Percentiles rank a stretch among this genome's conserved stretches.
These are phyloP conservation scores for Chromosphaera perkinsii DNA, from an alignment of 208 protist species.

Conservation along the genomic window DNA sequence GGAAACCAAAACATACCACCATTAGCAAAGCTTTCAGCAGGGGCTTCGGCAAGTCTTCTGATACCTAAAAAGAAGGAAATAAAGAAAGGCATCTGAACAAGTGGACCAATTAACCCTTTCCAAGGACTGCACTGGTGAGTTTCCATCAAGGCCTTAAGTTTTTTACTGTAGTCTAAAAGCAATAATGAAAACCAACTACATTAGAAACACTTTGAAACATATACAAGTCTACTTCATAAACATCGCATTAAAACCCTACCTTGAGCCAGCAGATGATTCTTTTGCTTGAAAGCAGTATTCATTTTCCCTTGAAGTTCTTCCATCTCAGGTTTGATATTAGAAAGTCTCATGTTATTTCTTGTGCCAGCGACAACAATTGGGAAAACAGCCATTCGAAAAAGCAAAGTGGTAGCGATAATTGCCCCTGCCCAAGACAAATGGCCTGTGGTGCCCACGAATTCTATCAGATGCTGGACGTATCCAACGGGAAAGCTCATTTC, in stretches of 20 bases:
- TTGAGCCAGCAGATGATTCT: not conserved
- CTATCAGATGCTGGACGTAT: too few species aligned
- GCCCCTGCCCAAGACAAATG: too few species aligned
- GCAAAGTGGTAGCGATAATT: too few species aligned
- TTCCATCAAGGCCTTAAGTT: too few species aligned
- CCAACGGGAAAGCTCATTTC: too few species aligned
- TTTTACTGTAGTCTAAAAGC: too few species aligned
- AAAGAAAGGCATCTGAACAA: not conserved
- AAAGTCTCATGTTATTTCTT: not conserved
- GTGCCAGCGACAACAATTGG: too few species aligned
- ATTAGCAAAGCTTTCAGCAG: not conserved
- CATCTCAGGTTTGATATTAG: not conserved
- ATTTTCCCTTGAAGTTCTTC: not conserved
- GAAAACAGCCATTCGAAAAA: too few species aligned
- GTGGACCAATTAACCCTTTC: not conserved
- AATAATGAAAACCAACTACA: not conserved
- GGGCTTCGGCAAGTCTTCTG: not conserved
- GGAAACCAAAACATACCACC: not conserved
- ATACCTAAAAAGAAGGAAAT: conserved; percentile 1
- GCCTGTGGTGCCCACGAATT: too few species aligned
- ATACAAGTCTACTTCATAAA: not conserved
- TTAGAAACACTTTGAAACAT: not conserved
- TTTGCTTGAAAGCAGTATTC: not conserved
- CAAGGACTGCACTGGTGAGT: too few species aligned
- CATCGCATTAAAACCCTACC: not conserved